phyloP scores from a whole-genome alignment of 2,329 filamentous ascomycete species.

The Aspergillus brasiliensis region DNA sequence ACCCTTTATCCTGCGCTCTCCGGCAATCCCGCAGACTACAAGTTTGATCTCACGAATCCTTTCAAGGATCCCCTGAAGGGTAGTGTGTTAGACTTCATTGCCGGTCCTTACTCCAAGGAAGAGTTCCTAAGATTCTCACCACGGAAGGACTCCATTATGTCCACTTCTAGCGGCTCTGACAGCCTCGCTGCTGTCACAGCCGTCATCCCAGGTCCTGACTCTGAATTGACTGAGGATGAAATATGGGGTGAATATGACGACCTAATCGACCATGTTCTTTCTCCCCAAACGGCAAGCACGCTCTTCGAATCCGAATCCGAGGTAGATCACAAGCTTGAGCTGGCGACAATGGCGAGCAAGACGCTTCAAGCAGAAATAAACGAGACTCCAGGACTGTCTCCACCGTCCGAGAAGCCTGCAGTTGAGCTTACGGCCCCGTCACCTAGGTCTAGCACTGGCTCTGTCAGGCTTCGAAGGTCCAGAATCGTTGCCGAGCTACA shows the following conservation, averaged over 20 bases:
- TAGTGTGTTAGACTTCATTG: constrained; percentile 34
- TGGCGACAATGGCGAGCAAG: constrained; percentile 42
- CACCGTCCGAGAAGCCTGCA: constrained; percentile 26
- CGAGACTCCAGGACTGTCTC: constrained; percentile 16
- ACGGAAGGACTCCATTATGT: constrained; percentile 70
- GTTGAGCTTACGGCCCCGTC: constrained; percentile 27
- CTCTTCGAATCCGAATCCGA: constrained; percentile 19
- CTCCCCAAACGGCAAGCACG: constrained; percentile 39
- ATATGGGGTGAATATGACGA: constrained; percentile 96
- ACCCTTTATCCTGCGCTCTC: not conserved
- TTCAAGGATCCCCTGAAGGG: constrained; percentile 37
- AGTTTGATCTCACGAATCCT: constrained; percentile 33
- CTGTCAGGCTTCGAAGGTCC: constrained; percentile 52
- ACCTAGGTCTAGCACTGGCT: constrained; percentile 33
- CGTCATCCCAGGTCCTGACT: constrained; percentile 62
- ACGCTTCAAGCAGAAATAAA: constrained; percentile 41
- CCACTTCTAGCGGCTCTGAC: constrained; percentile 65
- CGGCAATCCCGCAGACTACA: not conserved
- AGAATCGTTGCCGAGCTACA: constrained; percentile 55
- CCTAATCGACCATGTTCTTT: constrained; percentile 71
- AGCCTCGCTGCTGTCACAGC: constrained; percentile 67
- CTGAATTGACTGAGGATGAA: constrained; percentile 75
- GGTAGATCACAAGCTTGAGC: constrained; percentile 33
- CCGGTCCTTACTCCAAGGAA: constrained; percentile 42
- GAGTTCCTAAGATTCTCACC: constrained; percentile 77